Evolutionary conservation across 106 monocot genomes (phyloP), one percentile per base, ranked within the genome.

Genomic region (Allium fistulosum): DNA sequence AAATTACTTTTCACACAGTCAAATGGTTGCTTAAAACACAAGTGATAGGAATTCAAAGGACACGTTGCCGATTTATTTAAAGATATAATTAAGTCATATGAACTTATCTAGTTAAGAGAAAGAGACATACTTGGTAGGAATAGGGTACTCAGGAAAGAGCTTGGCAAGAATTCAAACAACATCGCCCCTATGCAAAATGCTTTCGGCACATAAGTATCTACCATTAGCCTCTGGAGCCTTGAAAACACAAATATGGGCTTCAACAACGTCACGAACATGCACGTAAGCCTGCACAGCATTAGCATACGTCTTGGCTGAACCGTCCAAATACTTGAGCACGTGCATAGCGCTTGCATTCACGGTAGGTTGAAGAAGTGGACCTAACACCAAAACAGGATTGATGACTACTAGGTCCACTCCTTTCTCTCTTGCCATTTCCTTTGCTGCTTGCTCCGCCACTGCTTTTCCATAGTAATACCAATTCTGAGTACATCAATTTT

Each of bases 241-340:
- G 47, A 64, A 84, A 1, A 84, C 81, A 1, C 66, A 66, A 10
- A 88, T 48, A 63, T 88, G 88, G 4, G 84, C 88, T 12, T 65
- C 68, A 4, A 83, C 88, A 6, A 84, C 88, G 48, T 88, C 88
- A 7, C 79, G 69, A 9, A 88, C 88, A 68, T 88, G 68, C 11
- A 88, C 81, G 56, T 88, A 88, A 28, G 81, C 84, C 51, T 88
- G 88, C 3, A 84, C 78, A n/a, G 88, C 78, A 60, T 88, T 84
- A 61, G 78, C 74, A 72, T 75, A 88, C 3, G 84, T 81, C 76
- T 84, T 84, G 7, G 74, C 80, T 0, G 79, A 74, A 7, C 82
- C 86, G n/a, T 70, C 62, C 4, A 87, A 51, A 70, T 87, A 87
- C 71, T 80, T 77, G 49, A 82, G 71, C 9, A 87, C 56, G 46